Conservation (phyloP, 192 early-diverging fungal species). For the Chytriomyces sp. region DNA sequence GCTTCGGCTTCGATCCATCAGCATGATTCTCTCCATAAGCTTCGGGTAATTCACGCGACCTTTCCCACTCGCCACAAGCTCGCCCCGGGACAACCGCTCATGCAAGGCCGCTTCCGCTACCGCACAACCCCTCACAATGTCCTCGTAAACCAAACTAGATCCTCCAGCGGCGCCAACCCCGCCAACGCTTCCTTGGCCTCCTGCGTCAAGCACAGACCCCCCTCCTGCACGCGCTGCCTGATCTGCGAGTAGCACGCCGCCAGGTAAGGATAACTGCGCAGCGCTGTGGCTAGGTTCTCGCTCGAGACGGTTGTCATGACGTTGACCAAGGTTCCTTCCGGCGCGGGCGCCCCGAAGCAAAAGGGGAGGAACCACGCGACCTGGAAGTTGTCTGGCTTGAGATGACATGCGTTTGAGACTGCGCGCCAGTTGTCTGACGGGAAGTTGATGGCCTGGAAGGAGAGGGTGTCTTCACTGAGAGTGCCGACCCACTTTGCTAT, state of each 20-base stretch:
- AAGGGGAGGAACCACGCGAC: conserved; percentile 17
- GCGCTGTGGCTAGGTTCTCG: conserved; percentile 4
- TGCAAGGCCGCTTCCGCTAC: conserved; percentile 17
- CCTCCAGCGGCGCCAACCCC: conserved; percentile 27
- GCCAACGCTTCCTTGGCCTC: conserved; percentile 16
- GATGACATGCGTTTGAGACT: conserved; percentile 15
- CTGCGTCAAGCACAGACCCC: not conserved
- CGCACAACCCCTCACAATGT: conserved; percentile 18
- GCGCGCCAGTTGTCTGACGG: conserved; percentile 18
- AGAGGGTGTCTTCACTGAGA: conserved; percentile 26
- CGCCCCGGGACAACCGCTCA: conserved; percentile 18
- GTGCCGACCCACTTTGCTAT: conserved; percentile 12
- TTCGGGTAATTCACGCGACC: conserved; percentile 32
- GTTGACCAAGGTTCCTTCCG: conserved; percentile 20
- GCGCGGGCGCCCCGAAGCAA: conserved; percentile 19
- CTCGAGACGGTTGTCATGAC: conserved; percentile 27
- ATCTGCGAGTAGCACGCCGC: conserved; percentile 32
- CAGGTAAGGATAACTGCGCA: conserved; percentile 28
- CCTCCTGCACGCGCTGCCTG: conserved; percentile 32
- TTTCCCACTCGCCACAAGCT: conserved; percentile 19
- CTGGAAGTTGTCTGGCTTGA: not conserved
- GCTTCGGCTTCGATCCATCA: conserved; percentile 4
- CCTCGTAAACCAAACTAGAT: conserved; percentile 39
- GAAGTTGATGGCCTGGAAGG: conserved; percentile 24
- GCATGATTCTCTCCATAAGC: conserved; percentile 29